Percentiles rank a stretch among this genome's conserved stretches.
Conservation (phyloP, 495 filamentous ascomycete genomes). For the Echria macrotheca region DNA sequence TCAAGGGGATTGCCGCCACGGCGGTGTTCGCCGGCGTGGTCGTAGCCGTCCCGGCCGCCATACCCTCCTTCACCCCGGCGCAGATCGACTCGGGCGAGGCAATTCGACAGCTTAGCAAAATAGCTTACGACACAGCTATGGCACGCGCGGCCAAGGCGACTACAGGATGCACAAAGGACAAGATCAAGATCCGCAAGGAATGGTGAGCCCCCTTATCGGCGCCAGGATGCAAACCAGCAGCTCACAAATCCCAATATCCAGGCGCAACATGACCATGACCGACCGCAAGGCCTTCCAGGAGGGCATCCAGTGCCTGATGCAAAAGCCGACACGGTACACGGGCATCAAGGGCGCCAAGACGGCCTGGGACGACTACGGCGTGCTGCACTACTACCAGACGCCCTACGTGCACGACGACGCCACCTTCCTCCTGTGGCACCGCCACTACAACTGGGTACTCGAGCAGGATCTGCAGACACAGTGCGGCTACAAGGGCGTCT, state of each 20-base stretch:
- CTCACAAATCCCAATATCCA: conserved; percentile 17
- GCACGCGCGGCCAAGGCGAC: conserved; percentile 25
- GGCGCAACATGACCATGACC: conserved; percentile 34
- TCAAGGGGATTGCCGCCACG: neutral
- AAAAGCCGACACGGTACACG: conserved; percentile 25
- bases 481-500: conserved; percentile 34
- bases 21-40: neutral
- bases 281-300: conserved; percentile 35
- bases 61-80: conserved; percentile 25
- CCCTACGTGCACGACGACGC: conserved; percentile 30
- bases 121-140: conserved; percentile 30
- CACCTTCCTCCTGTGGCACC: conserved; percentile 39
- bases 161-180: conserved; percentile 39
- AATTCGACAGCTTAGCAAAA: conserved; percentile 27
- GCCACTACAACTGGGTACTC: conserved; percentile 37
- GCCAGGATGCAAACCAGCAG: neutral
- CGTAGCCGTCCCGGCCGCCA: conserved; percentile 5
- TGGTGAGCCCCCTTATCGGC: conserved; percentile 29
- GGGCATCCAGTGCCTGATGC: conserved; percentile 37
- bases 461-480: conserved; percentile 30
- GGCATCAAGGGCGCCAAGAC: conserved; percentile 30
- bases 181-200: conserved; percentile 40
- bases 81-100: conserved; percentile 37
- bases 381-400: conserved; percentile 24
- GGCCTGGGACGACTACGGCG: conserved; percentile 26